A percentile compares a stretch with the other conserved stretches of the same genome.
Evolutionary conservation across 2,329 filamentous ascomycete genomes (phyloP).

Genomic region (Helotiales sp.): DNA sequence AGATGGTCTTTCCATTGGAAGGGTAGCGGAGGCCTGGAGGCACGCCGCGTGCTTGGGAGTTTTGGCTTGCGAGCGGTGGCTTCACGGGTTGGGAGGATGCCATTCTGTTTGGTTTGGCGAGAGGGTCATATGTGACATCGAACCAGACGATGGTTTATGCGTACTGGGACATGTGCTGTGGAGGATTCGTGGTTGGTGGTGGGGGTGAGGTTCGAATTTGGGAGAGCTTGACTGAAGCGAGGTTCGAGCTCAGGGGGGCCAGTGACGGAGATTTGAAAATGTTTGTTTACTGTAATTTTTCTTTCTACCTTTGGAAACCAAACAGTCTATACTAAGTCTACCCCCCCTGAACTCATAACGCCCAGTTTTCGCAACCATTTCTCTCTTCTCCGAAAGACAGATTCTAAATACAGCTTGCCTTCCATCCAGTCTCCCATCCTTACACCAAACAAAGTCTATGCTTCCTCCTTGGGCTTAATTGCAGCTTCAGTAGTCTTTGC

Average conservation of each 20-base stretch:
- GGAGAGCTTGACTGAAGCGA: conserved; percentile 16
- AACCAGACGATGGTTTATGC: neutral
- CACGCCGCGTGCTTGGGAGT: conserved; percentile 30
- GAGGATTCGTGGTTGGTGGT: conserved; percentile 6
- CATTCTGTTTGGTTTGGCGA: conserved; percentile 34
- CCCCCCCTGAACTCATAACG: neutral
- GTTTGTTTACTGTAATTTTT: conserved; percentile 3
- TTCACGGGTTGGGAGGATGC: conserved; percentile 43
- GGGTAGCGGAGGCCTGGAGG: conserved; percentile 79
- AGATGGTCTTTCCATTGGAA: conserved; percentile 95
- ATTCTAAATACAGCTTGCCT: too few species aligned
- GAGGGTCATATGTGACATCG: conserved; percentile 21
- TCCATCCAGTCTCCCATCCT: neutral
- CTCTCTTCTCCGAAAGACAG: neutral
- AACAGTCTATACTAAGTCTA: conserved; percentile 1
- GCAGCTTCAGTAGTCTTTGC: conserved; percentile 1
- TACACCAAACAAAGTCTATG: neutral
- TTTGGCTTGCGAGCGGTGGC: conserved; percentile 34
- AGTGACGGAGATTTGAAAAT: neutral
- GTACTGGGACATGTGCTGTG: conserved; percentile 19
- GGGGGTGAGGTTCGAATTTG: neutral
- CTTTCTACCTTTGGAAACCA: neutral
- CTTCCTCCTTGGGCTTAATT: neutral
- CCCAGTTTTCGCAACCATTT: neutral
- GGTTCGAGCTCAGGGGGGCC: conserved; percentile 2